Evolutionary conservation across 1,284 basidiomycete genomes (phyloP), one percentile per base, ranked within the genome.

Genomic region (Coniferiporia weirii): DNA sequence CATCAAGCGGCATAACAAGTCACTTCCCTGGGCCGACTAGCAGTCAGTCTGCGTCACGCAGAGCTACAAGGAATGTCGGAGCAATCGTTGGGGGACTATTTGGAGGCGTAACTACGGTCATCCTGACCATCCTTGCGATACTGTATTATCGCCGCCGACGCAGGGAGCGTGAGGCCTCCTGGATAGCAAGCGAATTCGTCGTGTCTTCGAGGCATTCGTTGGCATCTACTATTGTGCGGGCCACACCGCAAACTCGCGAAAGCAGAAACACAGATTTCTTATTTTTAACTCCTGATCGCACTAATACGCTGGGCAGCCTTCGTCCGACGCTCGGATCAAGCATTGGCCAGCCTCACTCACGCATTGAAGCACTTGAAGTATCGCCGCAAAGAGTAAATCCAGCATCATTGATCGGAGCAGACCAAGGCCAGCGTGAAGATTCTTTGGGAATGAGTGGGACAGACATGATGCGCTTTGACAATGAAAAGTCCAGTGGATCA

Each of bases 81-180:
- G 48, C 47, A 36, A 57, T 57, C 6, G 38, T 44, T 17, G 56
- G 56, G 1, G 56, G 56, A 20, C 22, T 51, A 22, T 7, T 51
- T 32, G 56, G 56, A 17, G 56, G 48, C 6, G 12, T 44, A 27
- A 1, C 48, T 2, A 48, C 34, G 20, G 27, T 50, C 8, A 20
- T 52, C 13, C 15, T 49, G n/a, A 20, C 51, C 13, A 15, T 52
- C 19, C 7, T 35, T 10, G 13, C 43, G 9, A 17, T 52, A 1
- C 27, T 57, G 15, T 44, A 34, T 17, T 57, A 35, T 4, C 36
- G 55, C n/a, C 34, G 47, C 34, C 48, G 35, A 20, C 20, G 20
- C 32, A 47, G 55, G 15, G 38, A 12, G 15, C 38, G 15, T 15
- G 15, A 40, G 9, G 15, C 9, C 3, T 40, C 38, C 38, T 40